phyloP scores from a whole-genome alignment of 129 eudicot genomes.

The Ambrosia artemisiifolia region DNA sequence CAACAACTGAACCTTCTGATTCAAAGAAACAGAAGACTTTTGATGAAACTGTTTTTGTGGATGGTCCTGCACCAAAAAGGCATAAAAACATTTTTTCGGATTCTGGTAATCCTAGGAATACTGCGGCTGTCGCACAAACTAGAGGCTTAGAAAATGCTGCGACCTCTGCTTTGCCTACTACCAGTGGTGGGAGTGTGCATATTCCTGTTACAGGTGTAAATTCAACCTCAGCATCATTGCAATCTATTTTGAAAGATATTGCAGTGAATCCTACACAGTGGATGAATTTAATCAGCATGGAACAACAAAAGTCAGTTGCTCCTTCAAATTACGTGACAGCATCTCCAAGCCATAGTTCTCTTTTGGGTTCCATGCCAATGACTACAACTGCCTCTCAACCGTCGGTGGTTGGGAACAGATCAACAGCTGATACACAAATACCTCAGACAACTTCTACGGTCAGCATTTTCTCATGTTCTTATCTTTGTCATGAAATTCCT shows the following conservation, averaged over 20 bases:
- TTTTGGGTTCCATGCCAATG: constrained; percentile 42
- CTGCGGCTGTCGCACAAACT: constrained; percentile 34
- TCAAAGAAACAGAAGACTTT: constrained; percentile 52
- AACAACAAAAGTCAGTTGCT: constrained; percentile 53
- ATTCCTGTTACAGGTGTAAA: constrained; percentile 34
- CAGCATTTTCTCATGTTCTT: constrained; percentile 19
- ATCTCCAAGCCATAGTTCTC: constrained; percentile 37
- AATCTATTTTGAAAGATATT: constrained; percentile 69
- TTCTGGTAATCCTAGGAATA: constrained; percentile 22
- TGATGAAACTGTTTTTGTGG: constrained; percentile 42
- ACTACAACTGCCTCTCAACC: constrained; percentile 33
- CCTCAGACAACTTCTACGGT: constrained; percentile 51
- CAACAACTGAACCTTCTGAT: constrained; percentile 34
- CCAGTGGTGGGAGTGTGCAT: constrained; percentile 30
- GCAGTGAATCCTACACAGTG: constrained; percentile 80
- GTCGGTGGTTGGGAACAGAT: constrained; percentile 35
- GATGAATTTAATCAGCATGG: constrained; percentile 65
- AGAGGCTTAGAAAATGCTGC: constrained; percentile 33
- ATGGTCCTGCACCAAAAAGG: constrained; percentile 70
- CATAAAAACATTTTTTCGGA: constrained; percentile 44
- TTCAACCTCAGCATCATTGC: constrained; percentile 52
- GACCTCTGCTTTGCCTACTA: constrained; percentile 28
- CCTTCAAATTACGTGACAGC: constrained; percentile 36
- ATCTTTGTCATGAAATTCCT: background rate
- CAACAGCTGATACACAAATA: constrained; percentile 47